Evolutionary conservation across 1,284 basidiomycete species (phyloP).

Genomic region (Pseudozyma flocculosa): DNA sequence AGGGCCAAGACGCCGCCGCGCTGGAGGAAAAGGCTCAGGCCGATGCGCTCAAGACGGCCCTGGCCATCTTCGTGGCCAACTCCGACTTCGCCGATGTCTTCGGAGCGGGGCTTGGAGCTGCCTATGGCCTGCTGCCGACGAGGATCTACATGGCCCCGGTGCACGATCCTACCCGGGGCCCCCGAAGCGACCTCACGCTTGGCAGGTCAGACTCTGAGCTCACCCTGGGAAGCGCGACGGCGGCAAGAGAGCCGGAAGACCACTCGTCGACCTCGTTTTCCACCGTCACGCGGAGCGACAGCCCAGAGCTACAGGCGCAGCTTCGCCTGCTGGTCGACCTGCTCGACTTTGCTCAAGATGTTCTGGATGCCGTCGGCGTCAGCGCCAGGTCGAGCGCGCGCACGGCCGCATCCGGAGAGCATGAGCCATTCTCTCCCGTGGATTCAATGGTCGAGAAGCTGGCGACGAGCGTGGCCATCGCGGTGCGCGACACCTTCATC

Average conservation of each 20-base stretch:
- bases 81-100: slow-evolving; percentile 96
- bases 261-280: slow-evolving; percentile 4
- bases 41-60: slow-evolving; percentile 61
- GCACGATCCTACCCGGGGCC: slow-evolving; percentile 16
- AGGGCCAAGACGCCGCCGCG: no score
- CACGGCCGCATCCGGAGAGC: neutral
- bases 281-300: slow-evolving; percentile 59
- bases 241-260: slow-evolving; percentile 1
- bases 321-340: slow-evolving; percentile 86
- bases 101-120: slow-evolving; percentile 86
- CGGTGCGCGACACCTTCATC: slow-evolving; percentile 81
- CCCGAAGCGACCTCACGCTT: slow-evolving; percentile 4
- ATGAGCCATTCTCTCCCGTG: neutral
- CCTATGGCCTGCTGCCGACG: slow-evolving; percentile 81
- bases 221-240: slow-evolving; percentile 26
- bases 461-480: slow-evolving; percentile 48
- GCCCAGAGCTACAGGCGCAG: slow-evolving; percentile 73
- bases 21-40: slow-evolving; percentile 1
- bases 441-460: slow-evolving; percentile 32
- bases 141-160: slow-evolving; percentile 15
- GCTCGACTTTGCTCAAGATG: slow-evolving; percentile 87
- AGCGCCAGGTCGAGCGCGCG: slow-evolving; percentile 11
- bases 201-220: slow-evolving; percentile 3
- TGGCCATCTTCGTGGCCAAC: slow-evolving; percentile 90
- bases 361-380: slow-evolving; percentile 58